phyloP scores from a whole-genome alignment of 768 basidiomycete genomes.

The Calvatia gigantea region DNA sequence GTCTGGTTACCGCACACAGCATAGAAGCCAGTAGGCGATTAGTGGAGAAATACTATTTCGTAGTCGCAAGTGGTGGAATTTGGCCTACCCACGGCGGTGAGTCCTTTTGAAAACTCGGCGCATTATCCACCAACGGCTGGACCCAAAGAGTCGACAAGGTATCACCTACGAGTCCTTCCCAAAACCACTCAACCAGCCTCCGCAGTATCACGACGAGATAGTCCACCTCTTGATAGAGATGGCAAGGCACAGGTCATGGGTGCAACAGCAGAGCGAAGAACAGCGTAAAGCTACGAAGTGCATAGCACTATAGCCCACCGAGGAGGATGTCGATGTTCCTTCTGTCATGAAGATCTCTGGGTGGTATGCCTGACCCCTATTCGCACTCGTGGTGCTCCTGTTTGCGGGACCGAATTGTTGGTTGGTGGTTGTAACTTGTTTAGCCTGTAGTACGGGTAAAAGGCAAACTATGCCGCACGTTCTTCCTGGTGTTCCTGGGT shows the following conservation, averaged over 20 bases:
- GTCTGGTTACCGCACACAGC: conserved; percentile 40
- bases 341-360: conserved; percentile 81
- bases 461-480: conserved; percentile 87
- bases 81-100: conserved; percentile 88
- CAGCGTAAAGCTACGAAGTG: conserved; percentile 74
- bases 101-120: conserved; percentile 15
- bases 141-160: conserved; percentile 32
- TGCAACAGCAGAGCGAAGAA: conserved; percentile 63
- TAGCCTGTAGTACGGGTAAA: conserved; percentile 85
- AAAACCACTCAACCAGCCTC: conserved; percentile 72
- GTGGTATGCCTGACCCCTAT: conserved; percentile 51
- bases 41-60: conserved; percentile 81
- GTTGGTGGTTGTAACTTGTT: background rate
- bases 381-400: background rate
- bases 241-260: conserved; percentile 51
- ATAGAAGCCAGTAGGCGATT: conserved; percentile 83
- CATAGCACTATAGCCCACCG: conserved; percentile 84
- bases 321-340: conserved; percentile 64
- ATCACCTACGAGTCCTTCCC: conserved; percentile 90
- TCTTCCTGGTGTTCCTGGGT: conserved; percentile 85
- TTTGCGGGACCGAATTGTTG: too few relatives aligned
- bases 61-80: conserved; percentile 88
- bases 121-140: too few relatives aligned
- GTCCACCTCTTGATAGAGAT: conserved; percentile 68
- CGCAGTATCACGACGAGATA: conserved; percentile 76